Evolutionary conservation across 129 eudicot species (phyloP), one percentile per base, ranked within the genome.

Genomic region (Flaveria brownii): DNA sequence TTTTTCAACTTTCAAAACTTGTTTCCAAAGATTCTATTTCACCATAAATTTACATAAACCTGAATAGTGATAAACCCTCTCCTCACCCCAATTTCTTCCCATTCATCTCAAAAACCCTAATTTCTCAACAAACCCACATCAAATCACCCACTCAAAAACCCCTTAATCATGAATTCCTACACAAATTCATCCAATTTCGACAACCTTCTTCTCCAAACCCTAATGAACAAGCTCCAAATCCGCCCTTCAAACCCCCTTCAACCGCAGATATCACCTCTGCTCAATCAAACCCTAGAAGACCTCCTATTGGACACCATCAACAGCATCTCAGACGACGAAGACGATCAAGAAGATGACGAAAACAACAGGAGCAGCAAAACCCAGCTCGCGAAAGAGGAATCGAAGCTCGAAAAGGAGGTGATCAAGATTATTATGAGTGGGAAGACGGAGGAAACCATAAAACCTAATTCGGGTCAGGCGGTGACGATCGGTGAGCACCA

Each of bases 401-500:
- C 96, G 59, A 86, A 76, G 87, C 96, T 92, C 18, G 97, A 92
- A 43, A 92, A 92, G 61, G 88, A 86, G 41, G 79, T 92, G 23
- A 85, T 92, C 54, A 84, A 82, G 39, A 82, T 87, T 0, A 86
- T 92, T 22, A 89, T 89, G 5, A 36, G 36, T 22, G 93, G 96
- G 17, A 86, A 92, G 13, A 77, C 80, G 28, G 91, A 92, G 59
- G 90, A 92, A 46, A 71, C 84, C 39, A 78, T 92, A 14, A 92
- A 92, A 63, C 96, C 97, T n/a, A 92, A 92, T 74, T 92, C 97
- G 1, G 96, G 97, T 55, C 97, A 92, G 81, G 96, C 97, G 14
- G 88, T 92, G 6, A 43, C 89, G 20, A 79, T 92, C 18, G 91
- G 93, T 0, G 96, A 92, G 17, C 97, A 92, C 72, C 96, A 92